Evolutionary conservation across 345 rosid genomes (phyloP).

Genomic region (Acer campestre): DNA sequence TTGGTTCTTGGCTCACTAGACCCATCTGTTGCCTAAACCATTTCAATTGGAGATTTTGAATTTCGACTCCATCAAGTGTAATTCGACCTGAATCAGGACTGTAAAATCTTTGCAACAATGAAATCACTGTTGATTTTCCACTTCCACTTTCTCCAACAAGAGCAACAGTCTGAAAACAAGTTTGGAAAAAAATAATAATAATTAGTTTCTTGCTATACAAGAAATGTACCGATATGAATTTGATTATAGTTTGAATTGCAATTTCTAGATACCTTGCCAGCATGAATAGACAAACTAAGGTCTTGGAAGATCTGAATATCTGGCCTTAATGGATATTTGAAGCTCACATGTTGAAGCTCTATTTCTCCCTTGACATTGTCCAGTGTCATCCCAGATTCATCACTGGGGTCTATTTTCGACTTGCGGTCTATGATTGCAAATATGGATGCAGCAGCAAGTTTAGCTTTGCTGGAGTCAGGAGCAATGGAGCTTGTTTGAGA

Average conservation of each 20-base stretch:
- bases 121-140: constrained; percentile 77
- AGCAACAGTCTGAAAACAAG: constrained; percentile 63
- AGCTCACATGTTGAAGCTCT: constrained; percentile 63
- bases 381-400: constrained; percentile 59
- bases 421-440: constrained; percentile 62
- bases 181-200: not conserved
- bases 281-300: constrained; percentile 60
- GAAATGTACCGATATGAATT: not conserved
- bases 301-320: constrained; percentile 70
- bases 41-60: constrained; percentile 54
- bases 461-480: constrained; percentile 66
- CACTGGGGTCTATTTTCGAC: constrained; percentile 70
- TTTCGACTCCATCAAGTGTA: constrained; percentile 72
- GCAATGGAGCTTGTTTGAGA: constrained; percentile 70
- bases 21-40: constrained; percentile 90
- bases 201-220: not conserved
- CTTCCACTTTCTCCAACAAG: constrained; percentile 90
- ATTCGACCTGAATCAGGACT: constrained; percentile 77
- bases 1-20: constrained; percentile 82
- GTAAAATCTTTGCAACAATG: constrained; percentile 76
- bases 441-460: constrained; percentile 66
- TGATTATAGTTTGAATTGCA: not conserved
- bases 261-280: constrained; percentile 59
- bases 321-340: constrained; percentile 75
- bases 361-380: constrained; percentile 69